These are phyloP conservation scores for Colletotrichum higginsianum DNA, from an alignment of 2,329 filamentous ascomycete species.

Conservation along the genomic window DNA sequence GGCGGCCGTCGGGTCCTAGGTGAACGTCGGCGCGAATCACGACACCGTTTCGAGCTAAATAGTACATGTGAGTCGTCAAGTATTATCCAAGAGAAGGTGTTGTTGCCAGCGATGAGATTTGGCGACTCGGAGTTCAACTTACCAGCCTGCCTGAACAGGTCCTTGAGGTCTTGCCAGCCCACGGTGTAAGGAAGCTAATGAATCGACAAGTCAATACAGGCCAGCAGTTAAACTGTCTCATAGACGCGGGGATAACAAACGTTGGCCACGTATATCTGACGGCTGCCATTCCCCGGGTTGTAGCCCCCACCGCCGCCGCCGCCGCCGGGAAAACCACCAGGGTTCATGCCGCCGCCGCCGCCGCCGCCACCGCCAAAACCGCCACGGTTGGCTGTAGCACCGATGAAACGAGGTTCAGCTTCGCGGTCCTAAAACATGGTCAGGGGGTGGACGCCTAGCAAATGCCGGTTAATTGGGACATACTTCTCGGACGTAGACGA, in stretches of 20 bases:
- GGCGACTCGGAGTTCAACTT: slow-evolving; percentile 60
- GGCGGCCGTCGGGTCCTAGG: slow-evolving; percentile 88
- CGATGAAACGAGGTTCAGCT: slow-evolving; percentile 95
- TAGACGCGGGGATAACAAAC: slow-evolving; percentile 75
- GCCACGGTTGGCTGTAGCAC: slow-evolving; percentile 75
- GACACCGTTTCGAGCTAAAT: slow-evolving; percentile 72
- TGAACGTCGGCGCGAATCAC: slow-evolving; percentile 98
- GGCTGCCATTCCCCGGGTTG: slow-evolving; percentile 72
- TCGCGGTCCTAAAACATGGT: slow-evolving; percentile 84
- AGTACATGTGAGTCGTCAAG: slow-evolving; percentile 1
- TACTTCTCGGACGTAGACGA: slow-evolving; percentile 99
- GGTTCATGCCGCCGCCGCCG: slow-evolving; percentile 70
- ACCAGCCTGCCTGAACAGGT: slow-evolving; percentile 98
- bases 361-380: slow-evolving; percentile 71
- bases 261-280: slow-evolving; percentile 98
- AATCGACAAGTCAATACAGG: slow-evolving; percentile 48
- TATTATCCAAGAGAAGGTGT: slow-evolving; percentile 20
- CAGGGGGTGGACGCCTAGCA: slow-evolving; percentile 6
- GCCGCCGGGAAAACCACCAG: slow-evolving; percentile 55
- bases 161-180: slow-evolving; percentile 99
- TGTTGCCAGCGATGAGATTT: slow-evolving; percentile 11
- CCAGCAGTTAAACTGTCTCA: slow-evolving; percentile 40
- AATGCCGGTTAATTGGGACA: slow-evolving; percentile 45
- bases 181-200: slow-evolving; percentile 93
- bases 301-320: slow-evolving; percentile 67